These are phyloP conservation scores for Kwoniella sp. DNA, from an alignment of 768 basidiomycete genomes.

Conservation along the genomic window DNA sequence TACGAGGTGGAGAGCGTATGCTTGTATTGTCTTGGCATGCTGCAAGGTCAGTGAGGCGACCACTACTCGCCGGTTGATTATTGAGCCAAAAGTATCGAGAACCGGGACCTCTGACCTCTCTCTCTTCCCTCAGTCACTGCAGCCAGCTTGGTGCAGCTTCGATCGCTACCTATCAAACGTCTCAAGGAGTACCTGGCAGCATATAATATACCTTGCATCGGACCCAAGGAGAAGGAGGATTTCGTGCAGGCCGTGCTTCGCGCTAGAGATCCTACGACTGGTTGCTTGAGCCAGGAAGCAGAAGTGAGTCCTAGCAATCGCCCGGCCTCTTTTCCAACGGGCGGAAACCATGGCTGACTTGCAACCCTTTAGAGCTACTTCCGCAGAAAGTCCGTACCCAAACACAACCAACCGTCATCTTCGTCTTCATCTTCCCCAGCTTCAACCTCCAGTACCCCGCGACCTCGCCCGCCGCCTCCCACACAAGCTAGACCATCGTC, in stretches of 20 bases:
- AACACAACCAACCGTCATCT: slow-evolving; percentile 26
- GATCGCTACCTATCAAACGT: slow-evolving; percentile 44
- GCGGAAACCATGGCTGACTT: not conserved
- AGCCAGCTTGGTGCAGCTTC: slow-evolving; percentile 30
- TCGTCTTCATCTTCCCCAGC: not conserved
- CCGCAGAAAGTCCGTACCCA: slow-evolving; percentile 43
- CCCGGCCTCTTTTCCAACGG: not conserved
- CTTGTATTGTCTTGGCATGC: slow-evolving; percentile 39
- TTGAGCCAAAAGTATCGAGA: not conserved
- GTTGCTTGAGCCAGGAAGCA: slow-evolving; percentile 42
- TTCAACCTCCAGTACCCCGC: not conserved
- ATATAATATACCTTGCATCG: slow-evolving; percentile 36
- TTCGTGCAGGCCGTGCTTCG: slow-evolving; percentile 47
- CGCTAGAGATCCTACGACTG: slow-evolving; percentile 40
- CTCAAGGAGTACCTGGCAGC: slow-evolving; percentile 47
- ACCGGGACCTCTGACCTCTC: not conserved
- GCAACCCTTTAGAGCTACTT: slow-evolving; percentile 37
- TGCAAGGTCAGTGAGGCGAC: slow-evolving; percentile 40
- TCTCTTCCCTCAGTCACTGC: slow-evolving; percentile 49
- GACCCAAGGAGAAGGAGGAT: slow-evolving; percentile 49
- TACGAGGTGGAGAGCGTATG: slow-evolving; percentile 49
- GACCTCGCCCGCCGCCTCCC: slow-evolving; percentile 2
- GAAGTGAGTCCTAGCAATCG: slow-evolving; percentile 36
- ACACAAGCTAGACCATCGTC: slow-evolving; percentile 12
- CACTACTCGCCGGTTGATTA: not conserved